A percentile compares a stretch with the other conserved stretches of the same genome.
These are phyloP conservation scores for Helenozyma rhizophorensis DNA, from an alignment of 805 yeast genomes.

Conservation along the genomic window DNA sequence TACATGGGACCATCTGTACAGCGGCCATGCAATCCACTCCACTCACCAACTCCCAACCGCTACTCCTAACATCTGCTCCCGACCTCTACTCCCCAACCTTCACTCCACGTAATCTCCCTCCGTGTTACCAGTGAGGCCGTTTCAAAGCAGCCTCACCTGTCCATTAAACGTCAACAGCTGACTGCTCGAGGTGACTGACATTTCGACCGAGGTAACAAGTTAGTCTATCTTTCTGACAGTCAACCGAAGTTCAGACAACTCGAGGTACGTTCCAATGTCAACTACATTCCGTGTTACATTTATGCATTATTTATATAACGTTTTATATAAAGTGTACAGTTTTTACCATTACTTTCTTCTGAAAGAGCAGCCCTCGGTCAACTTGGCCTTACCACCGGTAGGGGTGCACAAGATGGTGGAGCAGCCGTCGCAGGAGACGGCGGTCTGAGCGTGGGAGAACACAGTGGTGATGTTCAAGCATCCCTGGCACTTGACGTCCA, in stretches of 20 bases:
- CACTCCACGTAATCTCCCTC: too few relatives aligned
- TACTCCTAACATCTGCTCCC: too few relatives aligned
- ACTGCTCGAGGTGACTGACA: too few relatives aligned
- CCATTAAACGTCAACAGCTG: too few relatives aligned
- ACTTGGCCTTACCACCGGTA: slow-evolving; percentile 41
- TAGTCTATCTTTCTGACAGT: not conserved
- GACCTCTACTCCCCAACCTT: too few relatives aligned
- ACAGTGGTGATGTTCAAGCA: slow-evolving; percentile 40
- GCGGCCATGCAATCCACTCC: too few relatives aligned
- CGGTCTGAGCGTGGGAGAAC: slow-evolving; percentile 41
- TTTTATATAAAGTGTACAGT: not conserved
- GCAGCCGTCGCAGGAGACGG: slow-evolving; percentile 40
- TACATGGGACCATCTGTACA: too few relatives aligned
- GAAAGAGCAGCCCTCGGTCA: slow-evolving; percentile 40
- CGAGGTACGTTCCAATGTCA: not conserved
- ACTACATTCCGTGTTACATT: not conserved
- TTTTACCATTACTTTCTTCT: slow-evolving; percentile 30
- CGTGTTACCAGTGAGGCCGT: too few relatives aligned
- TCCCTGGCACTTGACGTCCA: slow-evolving; percentile 41
- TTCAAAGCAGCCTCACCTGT: too few relatives aligned
- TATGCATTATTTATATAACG: not conserved
- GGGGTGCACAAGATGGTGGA: slow-evolving; percentile 39
- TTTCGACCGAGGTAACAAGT: too few relatives aligned
- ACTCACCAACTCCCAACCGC: too few relatives aligned
- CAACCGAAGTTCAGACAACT: not conserved